Evolutionary conservation across 2,329 filamentous ascomycete genomes (phyloP).

Genomic region (Tolypocladium paradoxum): DNA sequence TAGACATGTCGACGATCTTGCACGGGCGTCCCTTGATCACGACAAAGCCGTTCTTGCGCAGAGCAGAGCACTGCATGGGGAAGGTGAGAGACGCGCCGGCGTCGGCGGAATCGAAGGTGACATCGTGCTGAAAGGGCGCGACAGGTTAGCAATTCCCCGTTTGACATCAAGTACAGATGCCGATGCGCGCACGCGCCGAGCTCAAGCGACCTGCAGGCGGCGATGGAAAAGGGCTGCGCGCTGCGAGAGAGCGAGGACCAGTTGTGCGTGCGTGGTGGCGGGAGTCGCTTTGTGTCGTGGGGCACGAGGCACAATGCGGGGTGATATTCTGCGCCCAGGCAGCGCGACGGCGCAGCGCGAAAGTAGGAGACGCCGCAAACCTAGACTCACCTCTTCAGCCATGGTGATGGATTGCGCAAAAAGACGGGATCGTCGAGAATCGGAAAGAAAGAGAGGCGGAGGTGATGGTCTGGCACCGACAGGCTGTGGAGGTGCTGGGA

Average conservation of each 20-base stretch:
- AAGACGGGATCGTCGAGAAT: constrained; percentile 17
- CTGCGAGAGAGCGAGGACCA: constrained; percentile 5
- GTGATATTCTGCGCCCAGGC: constrained; percentile 24
- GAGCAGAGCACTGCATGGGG: constrained; percentile 98
- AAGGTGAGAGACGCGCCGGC: constrained; percentile 89
- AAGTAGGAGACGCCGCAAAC: constrained; percentile 4
- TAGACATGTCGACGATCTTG: constrained; percentile 99
- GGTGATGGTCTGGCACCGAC: constrained; percentile 8
- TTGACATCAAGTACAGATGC: not conserved
- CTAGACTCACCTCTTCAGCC: constrained; percentile 44
- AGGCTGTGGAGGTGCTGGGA: constrained; percentile 12
- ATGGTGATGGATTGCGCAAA: constrained; percentile 41
- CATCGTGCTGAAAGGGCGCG: constrained; percentile 43
- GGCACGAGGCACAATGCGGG: constrained; percentile 34
- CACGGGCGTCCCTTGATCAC: constrained; percentile 97
- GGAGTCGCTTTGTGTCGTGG: constrained; percentile 18
- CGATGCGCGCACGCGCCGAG: not conserved
- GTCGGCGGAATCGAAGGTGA: constrained; percentile 82
- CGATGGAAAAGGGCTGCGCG: not conserved
- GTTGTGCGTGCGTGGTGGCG: constrained; percentile 2
- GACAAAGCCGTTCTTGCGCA: constrained; percentile 98
- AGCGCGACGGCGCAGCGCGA: constrained; percentile 12
- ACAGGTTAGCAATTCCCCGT: not conserved
- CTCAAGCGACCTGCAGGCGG: not conserved
- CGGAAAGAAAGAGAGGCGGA: constrained; percentile 12